These are phyloP conservation scores for Collybia sordida DNA, from an alignment of 768 basidiomycete species.

Conservation along the genomic window DNA sequence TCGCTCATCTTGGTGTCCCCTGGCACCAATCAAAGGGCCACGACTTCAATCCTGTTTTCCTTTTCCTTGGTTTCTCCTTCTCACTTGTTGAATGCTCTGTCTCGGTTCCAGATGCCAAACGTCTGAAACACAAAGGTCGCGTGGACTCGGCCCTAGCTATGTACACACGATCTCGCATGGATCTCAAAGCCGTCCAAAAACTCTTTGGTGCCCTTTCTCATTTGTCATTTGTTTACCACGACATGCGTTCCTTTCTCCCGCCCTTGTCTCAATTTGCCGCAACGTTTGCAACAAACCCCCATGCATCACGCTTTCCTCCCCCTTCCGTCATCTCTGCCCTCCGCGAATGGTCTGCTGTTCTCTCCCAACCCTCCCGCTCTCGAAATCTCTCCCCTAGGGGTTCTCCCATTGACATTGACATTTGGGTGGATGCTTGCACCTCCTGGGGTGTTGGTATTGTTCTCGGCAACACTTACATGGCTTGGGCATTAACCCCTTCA, in stretches of 20 bases:
- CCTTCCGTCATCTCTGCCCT: constrained; percentile 23
- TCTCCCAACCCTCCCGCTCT: not conserved
- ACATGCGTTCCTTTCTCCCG: constrained; percentile 24
- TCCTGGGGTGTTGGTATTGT: constrained; percentile 38
- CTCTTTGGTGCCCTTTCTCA: no score
- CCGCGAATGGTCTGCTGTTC: constrained; percentile 27
- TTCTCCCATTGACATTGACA: constrained; percentile 7
- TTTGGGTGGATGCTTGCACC: constrained; percentile 39
- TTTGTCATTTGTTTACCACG: not conserved
- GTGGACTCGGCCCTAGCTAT: no score
- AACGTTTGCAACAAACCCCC: constrained; percentile 16
- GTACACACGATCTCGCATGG: no score
- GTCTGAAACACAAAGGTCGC: constrained; percentile 16
- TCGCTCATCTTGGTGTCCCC: constrained; percentile 13
- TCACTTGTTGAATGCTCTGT: constrained; percentile 19
- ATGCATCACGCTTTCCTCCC: constrained; percentile 14
- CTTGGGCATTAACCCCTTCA: constrained; percentile 15
- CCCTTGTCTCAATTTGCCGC: constrained; percentile 24
- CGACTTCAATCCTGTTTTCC: constrained; percentile 10
- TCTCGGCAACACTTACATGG: constrained; percentile 24
- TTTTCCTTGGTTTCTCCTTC: constrained; percentile 30
- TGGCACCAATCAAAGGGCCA: constrained; percentile 23
- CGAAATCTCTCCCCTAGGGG: constrained; percentile 12
- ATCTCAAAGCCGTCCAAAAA: no score
- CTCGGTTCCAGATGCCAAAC: constrained; percentile 25